Percentiles rank a stretch among this genome's conserved stretches.
These are phyloP conservation scores for Fusarium brachygibbosum DNA, from an alignment of 2,329 filamentous ascomycete species.

Conservation along the genomic window DNA sequence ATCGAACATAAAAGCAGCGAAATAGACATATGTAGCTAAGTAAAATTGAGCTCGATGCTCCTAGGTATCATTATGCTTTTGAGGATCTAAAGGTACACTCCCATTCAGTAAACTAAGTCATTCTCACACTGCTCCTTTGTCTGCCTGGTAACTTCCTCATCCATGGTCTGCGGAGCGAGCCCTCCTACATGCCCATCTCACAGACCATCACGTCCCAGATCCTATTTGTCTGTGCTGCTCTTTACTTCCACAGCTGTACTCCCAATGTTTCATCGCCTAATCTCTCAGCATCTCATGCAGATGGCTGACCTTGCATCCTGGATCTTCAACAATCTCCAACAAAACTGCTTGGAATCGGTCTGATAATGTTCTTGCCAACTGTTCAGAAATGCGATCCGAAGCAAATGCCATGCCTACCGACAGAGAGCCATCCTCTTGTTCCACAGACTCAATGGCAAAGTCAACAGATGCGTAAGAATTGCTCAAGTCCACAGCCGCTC, in stretches of 20 bases:
- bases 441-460: constrained; percentile 8
- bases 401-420: constrained; percentile 6
- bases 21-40: neutral
- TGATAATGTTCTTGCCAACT: constrained; percentile 1
- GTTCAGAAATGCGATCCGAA: constrained; percentile 7
- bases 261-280: neutral
- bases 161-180: neutral
- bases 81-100: neutral
- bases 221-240: neutral
- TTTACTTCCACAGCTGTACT: neutral
- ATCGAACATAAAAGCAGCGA: too few relatives aligned
- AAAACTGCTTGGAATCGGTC: neutral
- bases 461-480: constrained; percentile 8
- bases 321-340: neutral
- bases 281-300: neutral
- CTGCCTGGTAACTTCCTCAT: too few relatives aligned
- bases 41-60: neutral
- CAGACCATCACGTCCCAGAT: neutral
- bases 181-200: neutral
- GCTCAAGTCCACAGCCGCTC: neutral
- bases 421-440: constrained; percentile 3
- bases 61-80: neutral
- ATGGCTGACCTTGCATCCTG: neutral
- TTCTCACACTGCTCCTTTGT: too few relatives aligned
- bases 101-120: too few relatives aligned